Conservation (phyloP, 2,329 filamentous ascomycete genomes). For the Fusarium guadeloupense region DNA sequence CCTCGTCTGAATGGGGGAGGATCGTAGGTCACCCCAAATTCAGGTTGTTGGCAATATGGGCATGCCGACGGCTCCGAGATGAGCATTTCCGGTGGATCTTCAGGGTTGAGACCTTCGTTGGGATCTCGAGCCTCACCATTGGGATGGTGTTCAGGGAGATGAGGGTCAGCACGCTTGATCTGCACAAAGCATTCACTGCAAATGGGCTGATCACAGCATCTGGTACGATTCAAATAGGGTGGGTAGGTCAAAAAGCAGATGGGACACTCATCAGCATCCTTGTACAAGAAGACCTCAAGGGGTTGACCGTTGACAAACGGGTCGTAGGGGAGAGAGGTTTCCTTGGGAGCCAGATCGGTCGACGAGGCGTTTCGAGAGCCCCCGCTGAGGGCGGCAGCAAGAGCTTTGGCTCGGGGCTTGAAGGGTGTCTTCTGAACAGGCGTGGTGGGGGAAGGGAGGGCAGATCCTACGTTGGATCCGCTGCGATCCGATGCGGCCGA, state of each 20-base stretch:
- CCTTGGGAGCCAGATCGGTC: conserved; percentile 77
- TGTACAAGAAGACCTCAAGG: conserved; percentile 92
- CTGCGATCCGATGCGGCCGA: conserved; percentile 79
- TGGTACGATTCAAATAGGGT: conserved; percentile 90
- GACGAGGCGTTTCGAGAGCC: conserved; percentile 78
- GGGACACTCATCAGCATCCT: conserved; percentile 88
- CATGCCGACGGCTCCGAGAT: conserved; percentile 92
- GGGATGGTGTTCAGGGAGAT: conserved; percentile 82
- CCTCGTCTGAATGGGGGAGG: conserved; percentile 89
- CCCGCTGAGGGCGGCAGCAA: conserved; percentile 80
- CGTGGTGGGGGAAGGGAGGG: conserved; percentile 58
- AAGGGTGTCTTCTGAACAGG: conserved; percentile 64
- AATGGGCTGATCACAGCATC: conserved; percentile 95
- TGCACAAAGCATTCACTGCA: conserved; percentile 99
- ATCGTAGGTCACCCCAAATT: conserved; percentile 96
- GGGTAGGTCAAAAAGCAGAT: conserved; percentile 98
- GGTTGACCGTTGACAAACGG: conserved; percentile 94
- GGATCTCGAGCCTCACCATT: conserved; percentile 53
- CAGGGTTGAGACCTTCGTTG: conserved; percentile 52
- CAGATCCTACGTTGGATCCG: conserved; percentile 68
- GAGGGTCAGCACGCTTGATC: conserved; percentile 93
- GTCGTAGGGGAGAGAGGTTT: conserved; percentile 81
- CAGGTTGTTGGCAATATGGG: conserved; percentile 92
- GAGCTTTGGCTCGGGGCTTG: conserved; percentile 85
- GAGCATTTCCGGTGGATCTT: conserved; percentile 70